Conservation (phyloP, 2,329 filamentous ascomycete species). For the Sporothrix schenckii region DNA sequence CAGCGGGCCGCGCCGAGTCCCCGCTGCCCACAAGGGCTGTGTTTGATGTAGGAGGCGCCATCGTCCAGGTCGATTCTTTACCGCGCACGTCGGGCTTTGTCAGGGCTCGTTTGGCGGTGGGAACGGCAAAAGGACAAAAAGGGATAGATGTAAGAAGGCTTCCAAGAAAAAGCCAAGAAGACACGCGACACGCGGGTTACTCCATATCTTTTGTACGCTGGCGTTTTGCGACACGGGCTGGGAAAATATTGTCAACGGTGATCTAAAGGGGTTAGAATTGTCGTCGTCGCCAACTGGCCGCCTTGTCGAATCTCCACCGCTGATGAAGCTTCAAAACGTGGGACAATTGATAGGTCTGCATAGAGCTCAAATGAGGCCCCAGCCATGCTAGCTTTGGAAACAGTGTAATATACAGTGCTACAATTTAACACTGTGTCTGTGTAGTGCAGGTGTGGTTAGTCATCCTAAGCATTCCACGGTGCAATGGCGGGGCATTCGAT, state of each 20-base stretch:
- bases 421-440: not conserved
- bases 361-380: not conserved
- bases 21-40: not conserved
- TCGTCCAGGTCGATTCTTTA: not conserved
- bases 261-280: not conserved
- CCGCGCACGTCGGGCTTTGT: not conserved
- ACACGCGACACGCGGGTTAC: constrained; percentile 14
- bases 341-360: constrained; percentile 22
- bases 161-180: constrained; percentile 20
- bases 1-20: constrained; percentile 7
- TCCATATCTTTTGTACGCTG: constrained; percentile 19
- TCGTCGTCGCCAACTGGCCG: constrained; percentile 16
- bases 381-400: not conserved
- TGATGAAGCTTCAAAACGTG: constrained; percentile 28
- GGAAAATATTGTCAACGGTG: not conserved
- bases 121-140: not conserved
- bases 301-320: not conserved
- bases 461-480: too few species aligned
- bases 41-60: constrained; percentile 23
- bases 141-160: not conserved
- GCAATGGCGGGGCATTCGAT: constrained; percentile 2
- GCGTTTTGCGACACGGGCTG: not conserved
- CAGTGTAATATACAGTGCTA: not conserved
- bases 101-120: not conserved
- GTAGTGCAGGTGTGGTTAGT: not conserved